Conservation (phyloP, 352 stramenopile species). For the Albugo laibachii region DNA sequence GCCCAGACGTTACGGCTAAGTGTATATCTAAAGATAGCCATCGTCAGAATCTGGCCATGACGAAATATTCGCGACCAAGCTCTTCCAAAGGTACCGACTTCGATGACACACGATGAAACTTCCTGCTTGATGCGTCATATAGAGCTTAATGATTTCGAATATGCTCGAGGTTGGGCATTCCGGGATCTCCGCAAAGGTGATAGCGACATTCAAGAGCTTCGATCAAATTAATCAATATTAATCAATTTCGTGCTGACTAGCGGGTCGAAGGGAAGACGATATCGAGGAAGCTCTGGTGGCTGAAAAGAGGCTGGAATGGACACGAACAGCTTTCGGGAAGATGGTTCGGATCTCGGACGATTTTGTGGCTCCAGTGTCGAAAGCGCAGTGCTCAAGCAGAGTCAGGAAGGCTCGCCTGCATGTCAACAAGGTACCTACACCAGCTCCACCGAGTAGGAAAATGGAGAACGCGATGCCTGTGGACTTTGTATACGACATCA, state of each 20-base stretch:
- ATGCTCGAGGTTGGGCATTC: slow-evolving; percentile 42
- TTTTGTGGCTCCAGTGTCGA: slow-evolving; percentile 16
- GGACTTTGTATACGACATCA: slow-evolving; percentile 60
- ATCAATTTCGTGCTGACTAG: no score
- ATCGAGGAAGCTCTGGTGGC: slow-evolving; percentile 1
- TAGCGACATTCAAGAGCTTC: slow-evolving; percentile 8
- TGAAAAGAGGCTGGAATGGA: slow-evolving; percentile 9
- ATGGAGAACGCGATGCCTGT: slow-evolving; percentile 9
- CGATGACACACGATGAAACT: no score
- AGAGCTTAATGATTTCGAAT: slow-evolving; percentile 37
- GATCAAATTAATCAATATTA: no score
- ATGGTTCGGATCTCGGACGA: slow-evolving; percentile 15
- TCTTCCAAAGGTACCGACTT: no score
- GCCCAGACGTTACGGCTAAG: no score
- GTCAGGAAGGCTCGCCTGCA: neutral
- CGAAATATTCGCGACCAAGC: no score
- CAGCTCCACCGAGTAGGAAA: neutral
- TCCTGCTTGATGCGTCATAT: slow-evolving; percentile 1
- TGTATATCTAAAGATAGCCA: no score
- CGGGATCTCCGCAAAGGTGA: slow-evolving; percentile 9
- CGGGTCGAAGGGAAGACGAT: neutral
- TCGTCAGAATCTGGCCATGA: no score
- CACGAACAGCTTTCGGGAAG: slow-evolving; percentile 17
- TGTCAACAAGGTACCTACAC: slow-evolving; percentile 1
- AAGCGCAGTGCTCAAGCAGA: slow-evolving; percentile 9